Percentiles rank a stretch among this genome's conserved stretches.
Conservation (phyloP, 2,329 filamentous ascomycete genomes). For the Venturiaceae sp. region DNA sequence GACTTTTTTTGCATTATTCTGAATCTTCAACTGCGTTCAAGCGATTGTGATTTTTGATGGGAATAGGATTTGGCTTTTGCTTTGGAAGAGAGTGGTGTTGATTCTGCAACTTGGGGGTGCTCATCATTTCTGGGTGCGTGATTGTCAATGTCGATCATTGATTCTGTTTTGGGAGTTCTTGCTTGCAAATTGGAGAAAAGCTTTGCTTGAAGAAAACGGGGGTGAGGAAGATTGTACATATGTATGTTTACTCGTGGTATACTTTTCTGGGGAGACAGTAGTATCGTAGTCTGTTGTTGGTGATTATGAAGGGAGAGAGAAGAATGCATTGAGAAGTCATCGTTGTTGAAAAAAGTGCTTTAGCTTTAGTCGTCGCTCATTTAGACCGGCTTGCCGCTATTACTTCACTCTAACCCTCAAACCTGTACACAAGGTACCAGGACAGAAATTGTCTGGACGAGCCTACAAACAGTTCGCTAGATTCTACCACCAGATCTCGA, state of each 20-base stretch:
- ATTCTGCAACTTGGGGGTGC: not conserved
- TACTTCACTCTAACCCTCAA: too few species aligned
- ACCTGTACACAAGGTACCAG: too few species aligned
- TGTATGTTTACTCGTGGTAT: not conserved
- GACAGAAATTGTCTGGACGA: too few species aligned
- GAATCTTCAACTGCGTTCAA: not conserved
- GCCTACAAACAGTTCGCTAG: too few species aligned
- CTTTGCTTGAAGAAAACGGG: not conserved
- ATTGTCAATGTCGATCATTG: not conserved
- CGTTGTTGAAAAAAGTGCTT: too few species aligned
- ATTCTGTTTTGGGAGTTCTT: not conserved
- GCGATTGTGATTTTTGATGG: not conserved
- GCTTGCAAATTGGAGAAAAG: not conserved
- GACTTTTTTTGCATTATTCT: not conserved
- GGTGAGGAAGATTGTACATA: not conserved
- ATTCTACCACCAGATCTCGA: too few species aligned
- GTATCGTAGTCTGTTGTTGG: too few species aligned
- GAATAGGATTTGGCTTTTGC: not conserved
- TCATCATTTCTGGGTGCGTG: not conserved
- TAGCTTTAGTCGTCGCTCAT: too few species aligned
- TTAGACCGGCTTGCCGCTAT: too few species aligned
- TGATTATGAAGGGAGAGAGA: too few species aligned
- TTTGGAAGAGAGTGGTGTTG: not conserved
- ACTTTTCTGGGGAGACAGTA: too few species aligned
- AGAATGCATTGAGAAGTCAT: too few species aligned